phyloP scores from a whole-genome alignment of 805 yeast species.

The Yarrowia sp. region DNA sequence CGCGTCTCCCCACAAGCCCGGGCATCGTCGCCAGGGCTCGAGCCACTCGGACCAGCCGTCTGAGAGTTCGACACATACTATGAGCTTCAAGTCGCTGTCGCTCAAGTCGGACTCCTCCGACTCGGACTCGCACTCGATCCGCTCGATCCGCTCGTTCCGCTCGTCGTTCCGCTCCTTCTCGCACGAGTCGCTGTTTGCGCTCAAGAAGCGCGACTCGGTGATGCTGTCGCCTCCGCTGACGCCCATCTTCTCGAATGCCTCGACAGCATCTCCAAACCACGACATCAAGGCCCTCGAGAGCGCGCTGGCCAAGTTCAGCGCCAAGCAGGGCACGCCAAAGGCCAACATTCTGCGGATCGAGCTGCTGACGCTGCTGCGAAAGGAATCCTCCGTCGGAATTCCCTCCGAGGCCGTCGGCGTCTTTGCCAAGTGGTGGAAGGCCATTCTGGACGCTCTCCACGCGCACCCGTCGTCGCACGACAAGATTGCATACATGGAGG shows the following conservation, averaged over 20 bases:
- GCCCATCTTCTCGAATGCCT: neutral
- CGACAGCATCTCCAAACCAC: constrained; percentile 27
- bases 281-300: constrained; percentile 36
- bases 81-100: neutral
- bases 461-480: constrained; percentile 39
- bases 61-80: neutral
- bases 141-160: constrained; percentile 15
- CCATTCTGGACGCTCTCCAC: constrained; percentile 37
- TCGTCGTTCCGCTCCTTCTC: constrained; percentile 25
- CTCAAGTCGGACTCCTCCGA: constrained; percentile 10
- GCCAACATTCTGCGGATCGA: constrained; percentile 45
- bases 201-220: neutral
- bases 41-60: neutral
- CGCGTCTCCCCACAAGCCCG: neutral
- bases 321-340: constrained; percentile 37
- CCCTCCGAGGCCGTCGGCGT: constrained; percentile 34
- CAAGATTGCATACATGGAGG: constrained; percentile 43
- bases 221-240: constrained; percentile 1
- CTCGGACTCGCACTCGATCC: constrained; percentile 6
- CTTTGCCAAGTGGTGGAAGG: constrained; percentile 43
- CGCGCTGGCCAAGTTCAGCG: constrained; percentile 35
- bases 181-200: constrained; percentile 23
- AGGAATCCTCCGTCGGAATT: constrained; percentile 27
- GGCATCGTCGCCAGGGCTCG: neutral
- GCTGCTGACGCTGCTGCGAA: constrained; percentile 42